Percentiles rank a stretch among this genome's conserved stretches.
Conservation (phyloP, 495 filamentous ascomycete species). For the Xylaria scruposa region DNA sequence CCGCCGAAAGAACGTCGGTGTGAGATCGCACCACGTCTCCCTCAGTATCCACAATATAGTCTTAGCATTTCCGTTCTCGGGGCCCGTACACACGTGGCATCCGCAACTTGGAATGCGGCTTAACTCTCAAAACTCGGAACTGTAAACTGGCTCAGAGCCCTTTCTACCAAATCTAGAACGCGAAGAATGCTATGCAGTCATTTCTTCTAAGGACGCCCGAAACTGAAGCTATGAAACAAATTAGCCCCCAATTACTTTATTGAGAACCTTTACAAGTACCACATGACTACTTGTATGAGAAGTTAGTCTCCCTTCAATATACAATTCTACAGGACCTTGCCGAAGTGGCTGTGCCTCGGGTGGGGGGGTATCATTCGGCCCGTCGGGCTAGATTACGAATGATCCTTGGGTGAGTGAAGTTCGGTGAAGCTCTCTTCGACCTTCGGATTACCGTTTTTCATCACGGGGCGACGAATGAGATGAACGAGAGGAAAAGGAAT, state of each 20-base stretch:
- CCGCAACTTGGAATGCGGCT: background rate
- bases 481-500: background rate
- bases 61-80: slow-evolving; percentile 20
- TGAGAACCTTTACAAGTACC: background rate
- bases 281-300: background rate
- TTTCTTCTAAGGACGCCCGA: background rate
- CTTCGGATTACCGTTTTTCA: background rate
- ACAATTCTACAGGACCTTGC: background rate
- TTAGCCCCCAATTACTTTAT: background rate
- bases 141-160: background rate
- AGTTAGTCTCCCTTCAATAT: background rate
- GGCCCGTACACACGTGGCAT: slow-evolving; percentile 21
- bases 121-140: background rate
- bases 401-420: background rate
- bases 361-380: background rate
- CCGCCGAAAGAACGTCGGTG: slow-evolving; percentile 9
- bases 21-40: slow-evolving; percentile 9
- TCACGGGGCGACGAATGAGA: slow-evolving; percentile 7
- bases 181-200: background rate
- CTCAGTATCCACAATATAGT: background rate
- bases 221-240: background rate
- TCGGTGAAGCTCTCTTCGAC: slow-evolving; percentile 14
- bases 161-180: background rate
- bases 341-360: slow-evolving; percentile 1
- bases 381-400: background rate